Conservation (phyloP, 2,329 filamentous ascomycete genomes). For the Aspergillus costaricaensis region DNA sequence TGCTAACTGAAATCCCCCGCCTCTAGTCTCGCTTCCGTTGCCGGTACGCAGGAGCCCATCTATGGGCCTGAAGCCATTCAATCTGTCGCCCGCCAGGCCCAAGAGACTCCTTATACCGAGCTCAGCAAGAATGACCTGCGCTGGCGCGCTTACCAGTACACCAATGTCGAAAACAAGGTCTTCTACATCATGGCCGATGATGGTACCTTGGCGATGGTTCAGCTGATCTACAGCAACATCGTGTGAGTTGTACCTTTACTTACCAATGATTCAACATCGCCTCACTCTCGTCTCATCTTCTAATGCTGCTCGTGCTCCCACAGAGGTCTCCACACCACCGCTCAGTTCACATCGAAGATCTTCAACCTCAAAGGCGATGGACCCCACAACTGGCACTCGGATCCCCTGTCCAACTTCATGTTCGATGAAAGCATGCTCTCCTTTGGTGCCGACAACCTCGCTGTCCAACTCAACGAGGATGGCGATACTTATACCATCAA, state of each 20-base stretch:
- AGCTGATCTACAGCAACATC: constrained; percentile 98
- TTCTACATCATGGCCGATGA: constrained; percentile 86
- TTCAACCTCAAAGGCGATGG: constrained; percentile 74
- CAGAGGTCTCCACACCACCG: constrained; percentile 85
- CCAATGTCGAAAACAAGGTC: constrained; percentile 89
- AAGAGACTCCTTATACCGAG: constrained; percentile 77
- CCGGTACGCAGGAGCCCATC: constrained; percentile 93
- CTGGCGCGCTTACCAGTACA: constrained; percentile 80
- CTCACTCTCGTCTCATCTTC: constrained; percentile 5
- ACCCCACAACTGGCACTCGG: constrained; percentile 80
- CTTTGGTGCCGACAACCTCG: constrained; percentile 84
- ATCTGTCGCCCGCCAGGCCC: constrained; percentile 78
- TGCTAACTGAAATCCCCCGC: constrained; percentile 56
- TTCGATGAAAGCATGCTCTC: constrained; percentile 81
- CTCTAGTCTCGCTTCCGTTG: constrained; percentile 68
- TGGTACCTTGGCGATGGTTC: constrained; percentile 74
- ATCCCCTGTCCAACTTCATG: constrained; percentile 73
- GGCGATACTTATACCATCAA: constrained; percentile 84
- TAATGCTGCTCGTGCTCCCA: constrained; percentile 11
- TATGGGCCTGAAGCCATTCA: constrained; percentile 88
- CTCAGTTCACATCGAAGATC: constrained; percentile 93
- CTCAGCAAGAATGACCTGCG: constrained; percentile 74
- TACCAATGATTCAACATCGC: neutral
- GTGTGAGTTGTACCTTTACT: constrained; percentile 60
- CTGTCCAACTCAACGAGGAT: constrained; percentile 82